Base-by-base conservation (phyloP, 805 yeast species). In the Metschnikowia proteae region DNA sequence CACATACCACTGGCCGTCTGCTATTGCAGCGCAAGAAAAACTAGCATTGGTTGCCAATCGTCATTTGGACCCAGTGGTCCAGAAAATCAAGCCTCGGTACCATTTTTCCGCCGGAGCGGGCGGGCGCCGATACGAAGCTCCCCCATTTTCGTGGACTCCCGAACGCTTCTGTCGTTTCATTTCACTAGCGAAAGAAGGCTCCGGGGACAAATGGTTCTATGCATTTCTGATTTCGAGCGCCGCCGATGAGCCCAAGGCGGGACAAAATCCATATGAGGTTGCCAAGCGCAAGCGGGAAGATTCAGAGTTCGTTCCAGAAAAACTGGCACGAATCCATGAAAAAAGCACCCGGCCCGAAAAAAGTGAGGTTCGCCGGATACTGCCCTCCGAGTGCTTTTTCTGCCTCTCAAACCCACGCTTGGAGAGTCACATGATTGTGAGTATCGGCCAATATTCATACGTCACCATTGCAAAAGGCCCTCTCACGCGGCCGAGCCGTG, bases 391-490 rank as follows among this genome's bases (percentile, higher is more conserved):
- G 38, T 90, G 97, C 61, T 90, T 87, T 66, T 88, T 90, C 60
- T 90, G 97, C 62, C 74, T 90, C 17, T 80, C 92, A 1, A 88
- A 88, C 59, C 86, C 96, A 0, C 77, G 82, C 10, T 75, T 86
- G 5, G 91, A 85, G 54, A 73, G 86, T 2, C 95, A 89, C 63
- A 81, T 91, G 85, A 80, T 90, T 9, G 75, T 89, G 0, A 79
- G 94, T 0, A 84, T 91, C 45, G 92, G 88, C 0, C 75, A 76
- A 9, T 70, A 72, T 40, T 67, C 81, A 0, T 90, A 89, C 61
- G 44, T 90, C 49, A 84, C 97, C 0, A 73, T 83, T 11, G 95
- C 96, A 0, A 89, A 86, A 60, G 97, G 97, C 0, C 97, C 97
- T 0, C 65, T 90, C 17, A 79, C 87, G 1, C 65, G 75, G 27